Percentiles rank a stretch among this genome's conserved stretches.
These are phyloP conservation scores for Dimocarpus longan DNA, from an alignment of 345 rosid genomes.

Conservation along the genomic window DNA sequence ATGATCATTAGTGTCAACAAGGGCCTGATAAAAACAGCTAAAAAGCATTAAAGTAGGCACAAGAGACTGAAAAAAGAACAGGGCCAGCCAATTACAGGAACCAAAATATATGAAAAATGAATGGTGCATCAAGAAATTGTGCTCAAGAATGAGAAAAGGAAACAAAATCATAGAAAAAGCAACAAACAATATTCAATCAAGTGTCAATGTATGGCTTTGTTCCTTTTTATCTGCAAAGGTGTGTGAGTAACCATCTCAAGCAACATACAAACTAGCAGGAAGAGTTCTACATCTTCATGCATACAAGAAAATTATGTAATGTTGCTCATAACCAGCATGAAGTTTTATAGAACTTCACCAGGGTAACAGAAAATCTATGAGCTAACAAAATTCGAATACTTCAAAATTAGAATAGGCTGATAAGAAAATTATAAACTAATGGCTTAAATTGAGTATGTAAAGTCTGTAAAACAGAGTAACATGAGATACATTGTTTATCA, in stretches of 20 bases:
- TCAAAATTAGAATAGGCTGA: not conserved
- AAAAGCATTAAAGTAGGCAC: constrained; percentile 3
- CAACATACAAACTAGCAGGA: not conserved
- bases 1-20: constrained; percentile 68
- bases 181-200: not conserved
- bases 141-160: not conserved
- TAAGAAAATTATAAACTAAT: not conserved
- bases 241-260: not conserved
- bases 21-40: constrained; percentile 57
- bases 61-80: constrained; percentile 10
- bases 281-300: not conserved
- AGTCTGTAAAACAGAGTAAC: not conserved
- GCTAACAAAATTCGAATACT: not conserved
- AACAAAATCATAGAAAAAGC: not conserved
- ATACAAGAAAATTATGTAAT: not conserved
- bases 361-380: not conserved
- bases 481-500: not conserved
- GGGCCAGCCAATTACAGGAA: not conserved
- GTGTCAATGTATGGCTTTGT: not conserved
- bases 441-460: not conserved
- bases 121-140: not conserved
- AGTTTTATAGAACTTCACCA: not conserved
- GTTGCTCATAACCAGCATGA: not conserved
- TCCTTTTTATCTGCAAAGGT: not conserved
- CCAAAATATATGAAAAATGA: not conserved